These are phyloP conservation scores for Pseudohalonectria lignicola DNA, from an alignment of 2,329 filamentous ascomycete genomes.

Conservation along the genomic window DNA sequence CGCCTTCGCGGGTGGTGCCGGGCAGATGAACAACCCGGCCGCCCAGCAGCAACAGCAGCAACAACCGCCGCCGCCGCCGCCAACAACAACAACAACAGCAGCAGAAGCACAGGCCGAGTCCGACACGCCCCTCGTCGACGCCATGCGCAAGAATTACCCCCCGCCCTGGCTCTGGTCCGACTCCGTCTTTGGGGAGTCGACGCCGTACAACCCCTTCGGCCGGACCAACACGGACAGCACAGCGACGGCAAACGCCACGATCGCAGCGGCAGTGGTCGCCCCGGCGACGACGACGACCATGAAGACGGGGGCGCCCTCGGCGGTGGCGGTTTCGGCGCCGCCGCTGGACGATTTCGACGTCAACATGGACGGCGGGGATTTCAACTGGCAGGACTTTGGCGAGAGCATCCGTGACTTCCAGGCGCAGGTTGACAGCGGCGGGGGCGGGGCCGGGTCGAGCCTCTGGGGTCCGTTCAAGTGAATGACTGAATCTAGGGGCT, in stretches of 20 bases:
- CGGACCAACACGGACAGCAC: not conserved
- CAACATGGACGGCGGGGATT: conserved; percentile 19
- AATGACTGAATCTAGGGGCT: no score
- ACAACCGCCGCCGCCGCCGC: not conserved
- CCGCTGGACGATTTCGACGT: conserved; percentile 19
- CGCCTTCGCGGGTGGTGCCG: not conserved
- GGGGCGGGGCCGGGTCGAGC: no score
- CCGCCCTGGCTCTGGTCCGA: conserved; percentile 44
- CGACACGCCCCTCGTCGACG: conserved; percentile 19
- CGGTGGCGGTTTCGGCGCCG: no score
- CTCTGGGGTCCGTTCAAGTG: no score
- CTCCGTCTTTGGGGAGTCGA: conserved; percentile 7
- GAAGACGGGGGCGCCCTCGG: no score
- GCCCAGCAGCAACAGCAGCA: not conserved
- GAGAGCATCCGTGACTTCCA: conserved; percentile 18
- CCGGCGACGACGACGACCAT: not conserved
- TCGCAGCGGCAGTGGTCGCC: not conserved
- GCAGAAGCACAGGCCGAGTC: not conserved
- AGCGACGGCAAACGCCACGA: not conserved
- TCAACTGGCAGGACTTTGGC: conserved; percentile 25
- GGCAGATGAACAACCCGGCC: not conserved
- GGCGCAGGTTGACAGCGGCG: no score
- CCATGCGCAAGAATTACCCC: conserved; percentile 33
- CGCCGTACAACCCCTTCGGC: no score
- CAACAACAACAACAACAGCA: conserved; percentile 4